phyloP scores from a whole-genome alignment of 345 rosid species.

The Luvunga scandens region DNA sequence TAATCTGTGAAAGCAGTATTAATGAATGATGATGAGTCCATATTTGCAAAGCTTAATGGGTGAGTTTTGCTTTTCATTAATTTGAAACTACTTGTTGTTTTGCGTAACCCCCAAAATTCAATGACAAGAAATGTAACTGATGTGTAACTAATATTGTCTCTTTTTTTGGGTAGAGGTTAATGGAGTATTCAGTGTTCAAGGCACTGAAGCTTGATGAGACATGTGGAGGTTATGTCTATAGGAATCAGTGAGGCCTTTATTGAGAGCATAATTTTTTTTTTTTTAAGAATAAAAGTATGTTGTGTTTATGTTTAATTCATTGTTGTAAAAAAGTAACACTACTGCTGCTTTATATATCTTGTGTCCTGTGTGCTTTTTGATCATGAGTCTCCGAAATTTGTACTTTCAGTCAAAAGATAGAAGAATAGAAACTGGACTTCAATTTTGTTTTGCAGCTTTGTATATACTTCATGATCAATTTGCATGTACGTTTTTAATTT shows the following conservation, averaged over 20 bases:
- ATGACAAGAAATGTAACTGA: constrained; percentile 3
- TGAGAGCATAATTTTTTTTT: neutral
- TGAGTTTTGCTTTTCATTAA: neutral
- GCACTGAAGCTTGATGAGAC: constrained; percentile 11
- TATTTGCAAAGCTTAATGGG: neutral
- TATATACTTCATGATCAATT: neutral
- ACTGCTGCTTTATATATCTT: too few species aligned
- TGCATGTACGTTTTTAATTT: neutral
- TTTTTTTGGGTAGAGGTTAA: neutral
- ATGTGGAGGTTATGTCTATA: neutral
- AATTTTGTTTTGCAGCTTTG: neutral
- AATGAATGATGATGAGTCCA: neutral
- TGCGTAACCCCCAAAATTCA: neutral
- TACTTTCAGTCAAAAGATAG: neutral
- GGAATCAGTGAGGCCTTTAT: constrained; percentile 1
- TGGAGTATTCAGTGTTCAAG: neutral
- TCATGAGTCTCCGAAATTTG: neutral
- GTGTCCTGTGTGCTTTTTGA: neutral
- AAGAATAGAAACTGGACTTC: neutral
- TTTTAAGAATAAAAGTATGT: too few species aligned
- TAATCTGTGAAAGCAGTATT: neutral
- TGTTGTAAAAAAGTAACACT: too few species aligned
- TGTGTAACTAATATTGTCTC: neutral
- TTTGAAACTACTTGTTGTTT: neutral
- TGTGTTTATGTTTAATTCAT: too few species aligned